phyloP scores from a whole-genome alignment of 2,329 filamentous ascomycete genomes.

The Ophiostoma triangulosporum region DNA sequence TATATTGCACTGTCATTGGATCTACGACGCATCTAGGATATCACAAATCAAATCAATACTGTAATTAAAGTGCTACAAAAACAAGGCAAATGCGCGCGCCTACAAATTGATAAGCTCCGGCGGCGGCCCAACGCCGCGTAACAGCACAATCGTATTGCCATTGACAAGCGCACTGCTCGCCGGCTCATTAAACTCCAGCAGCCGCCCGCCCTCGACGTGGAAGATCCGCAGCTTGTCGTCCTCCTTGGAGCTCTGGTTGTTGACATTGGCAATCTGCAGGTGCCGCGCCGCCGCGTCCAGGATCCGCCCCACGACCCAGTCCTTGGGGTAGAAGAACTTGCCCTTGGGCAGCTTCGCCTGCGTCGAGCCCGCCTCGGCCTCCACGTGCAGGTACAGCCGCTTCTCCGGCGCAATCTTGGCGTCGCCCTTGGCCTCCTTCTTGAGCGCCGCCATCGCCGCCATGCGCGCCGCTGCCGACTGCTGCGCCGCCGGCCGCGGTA shows the following conservation, averaged over 20 bases:
- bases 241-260: conserved; percentile 64
- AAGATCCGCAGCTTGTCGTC: conserved; percentile 75
- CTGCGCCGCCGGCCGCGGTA: conserved; percentile 44
- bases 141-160: conserved; percentile 79
- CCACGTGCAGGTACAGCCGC: conserved; percentile 79
- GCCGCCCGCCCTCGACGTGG: conserved; percentile 76
- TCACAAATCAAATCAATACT: not conserved
- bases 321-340: conserved; percentile 65
- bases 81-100: not conserved
- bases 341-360: conserved; percentile 71
- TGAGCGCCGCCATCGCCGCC: conserved; percentile 62
- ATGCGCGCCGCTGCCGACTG: conserved; percentile 47
- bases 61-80: not conserved
- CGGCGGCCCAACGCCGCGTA: conserved; percentile 74
- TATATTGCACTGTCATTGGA: too few species aligned
- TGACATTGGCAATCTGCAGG: conserved; percentile 70
- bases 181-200: conserved; percentile 82
- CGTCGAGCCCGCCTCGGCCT: conserved; percentile 77
- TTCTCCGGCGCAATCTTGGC: conserved; percentile 67
- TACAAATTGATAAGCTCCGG: conserved; percentile 54
- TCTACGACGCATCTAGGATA: too few species aligned
- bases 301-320: conserved; percentile 82
- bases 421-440: conserved; percentile 82
- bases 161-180: conserved; percentile 58
- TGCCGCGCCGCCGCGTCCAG: conserved; percentile 65